These are phyloP conservation scores for Elsinoe perseae DNA, from an alignment of 2,329 filamentous ascomycete genomes.

Conservation along the genomic window DNA sequence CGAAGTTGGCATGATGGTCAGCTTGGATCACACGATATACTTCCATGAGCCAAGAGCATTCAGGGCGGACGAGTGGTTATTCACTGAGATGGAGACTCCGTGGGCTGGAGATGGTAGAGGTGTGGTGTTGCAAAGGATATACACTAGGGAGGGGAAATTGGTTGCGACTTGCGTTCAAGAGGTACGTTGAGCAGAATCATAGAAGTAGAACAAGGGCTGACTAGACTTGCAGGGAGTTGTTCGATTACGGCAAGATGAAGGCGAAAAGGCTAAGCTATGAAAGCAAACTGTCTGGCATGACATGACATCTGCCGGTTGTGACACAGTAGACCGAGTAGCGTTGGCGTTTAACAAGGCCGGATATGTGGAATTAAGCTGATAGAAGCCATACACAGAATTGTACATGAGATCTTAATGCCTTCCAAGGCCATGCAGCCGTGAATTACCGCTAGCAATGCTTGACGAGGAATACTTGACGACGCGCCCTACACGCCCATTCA, in stretches of 20 bases:
- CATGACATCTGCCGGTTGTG: not conserved
- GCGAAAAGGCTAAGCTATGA: slow-evolving; percentile 21
- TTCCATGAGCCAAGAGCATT: slow-evolving; percentile 46
- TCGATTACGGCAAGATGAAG: slow-evolving; percentile 40
- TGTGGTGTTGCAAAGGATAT: slow-evolving; percentile 68
- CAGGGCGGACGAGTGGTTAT: slow-evolving; percentile 62
- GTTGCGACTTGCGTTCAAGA: slow-evolving; percentile 76
- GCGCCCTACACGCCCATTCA: not conserved
- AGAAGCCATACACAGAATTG: too few species aligned
- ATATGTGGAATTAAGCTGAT: not conserved
- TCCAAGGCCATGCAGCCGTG: too few species aligned
- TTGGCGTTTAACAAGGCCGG: not conserved
- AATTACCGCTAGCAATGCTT: not conserved
- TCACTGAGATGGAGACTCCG: slow-evolving; percentile 69
- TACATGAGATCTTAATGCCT: too few species aligned
- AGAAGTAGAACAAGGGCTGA: slow-evolving; percentile 19
- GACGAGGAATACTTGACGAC: not conserved
- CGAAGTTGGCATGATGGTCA: slow-evolving; percentile 76
- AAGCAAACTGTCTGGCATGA: not conserved
- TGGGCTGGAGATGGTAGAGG: slow-evolving; percentile 74
- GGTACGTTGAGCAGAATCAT: slow-evolving; percentile 36
- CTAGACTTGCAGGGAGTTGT: slow-evolving; percentile 41
- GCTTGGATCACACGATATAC: slow-evolving; percentile 61
- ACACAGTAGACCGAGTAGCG: not conserved
- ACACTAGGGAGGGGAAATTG: slow-evolving; percentile 60